Conservation (phyloP, 306 rosid genomes). For the Sechiopsis laciniata region DNA sequence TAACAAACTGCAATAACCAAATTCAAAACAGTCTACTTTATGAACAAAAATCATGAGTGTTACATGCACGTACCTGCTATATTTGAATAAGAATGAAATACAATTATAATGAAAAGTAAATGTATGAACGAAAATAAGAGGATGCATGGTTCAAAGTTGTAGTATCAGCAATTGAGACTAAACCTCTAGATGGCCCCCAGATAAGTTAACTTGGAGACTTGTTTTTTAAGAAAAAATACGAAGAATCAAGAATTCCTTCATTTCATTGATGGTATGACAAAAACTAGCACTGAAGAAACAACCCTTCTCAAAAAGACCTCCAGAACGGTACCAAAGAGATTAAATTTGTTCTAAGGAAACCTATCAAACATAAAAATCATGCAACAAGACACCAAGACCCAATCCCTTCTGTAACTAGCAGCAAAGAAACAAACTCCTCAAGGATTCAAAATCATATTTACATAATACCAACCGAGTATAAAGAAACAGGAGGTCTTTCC, state of each 20-base stretch:
- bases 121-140: neutral
- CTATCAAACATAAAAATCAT: neutral
- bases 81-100: neutral
- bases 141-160: neutral
- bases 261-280: too few relatives aligned
- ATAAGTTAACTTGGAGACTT: too few relatives aligned
- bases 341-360: neutral
- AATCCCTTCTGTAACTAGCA: neutral
- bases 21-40: neutral
- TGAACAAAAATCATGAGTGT: neutral
- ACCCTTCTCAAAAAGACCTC: neutral
- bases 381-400: neutral
- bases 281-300: neutral
- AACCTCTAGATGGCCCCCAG: neutral
- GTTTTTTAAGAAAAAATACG: neutral
- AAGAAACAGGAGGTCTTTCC: neutral
- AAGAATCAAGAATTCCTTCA: neutral
- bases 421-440: neutral
- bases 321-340: neutral
- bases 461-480: neutral
- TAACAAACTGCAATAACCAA: neutral
- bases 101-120: neutral
- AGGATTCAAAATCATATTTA: neutral
- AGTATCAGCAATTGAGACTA: constrained; percentile 3
- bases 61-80: neutral